These are phyloP conservation scores for Prototheca cutis DNA, from an alignment of 163 green algal genomes.

Conservation along the genomic window DNA sequence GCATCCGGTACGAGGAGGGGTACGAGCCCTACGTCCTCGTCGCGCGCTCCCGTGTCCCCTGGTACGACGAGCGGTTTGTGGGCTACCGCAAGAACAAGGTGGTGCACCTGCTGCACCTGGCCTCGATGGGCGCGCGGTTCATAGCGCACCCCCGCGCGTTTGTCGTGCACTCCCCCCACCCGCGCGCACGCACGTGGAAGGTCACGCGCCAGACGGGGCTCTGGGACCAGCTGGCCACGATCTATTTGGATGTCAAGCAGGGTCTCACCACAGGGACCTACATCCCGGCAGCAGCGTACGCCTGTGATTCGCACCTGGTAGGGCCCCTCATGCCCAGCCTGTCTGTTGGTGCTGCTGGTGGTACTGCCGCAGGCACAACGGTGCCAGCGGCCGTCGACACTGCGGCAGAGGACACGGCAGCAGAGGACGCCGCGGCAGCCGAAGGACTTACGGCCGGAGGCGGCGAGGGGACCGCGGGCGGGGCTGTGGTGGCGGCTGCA, in stretches of 20 bases:
- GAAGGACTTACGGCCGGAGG: no score
- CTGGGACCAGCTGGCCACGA: conserved; percentile 31
- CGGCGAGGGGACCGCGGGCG: no score
- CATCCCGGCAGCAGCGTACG: conserved; percentile 22
- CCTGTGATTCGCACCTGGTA: conserved; percentile 18
- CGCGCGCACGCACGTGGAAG: conserved; percentile 28
- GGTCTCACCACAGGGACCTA: conserved; percentile 21
- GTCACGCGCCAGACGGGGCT: conserved; percentile 34
- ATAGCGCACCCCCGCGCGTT: conserved; percentile 44
- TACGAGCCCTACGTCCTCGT: conserved; percentile 56
- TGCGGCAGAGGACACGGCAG: no score
- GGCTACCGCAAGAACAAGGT: conserved; percentile 56
- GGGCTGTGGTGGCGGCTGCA: no score
- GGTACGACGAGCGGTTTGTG: conserved; percentile 54
- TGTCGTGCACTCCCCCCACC: conserved; percentile 43
- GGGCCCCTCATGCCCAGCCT: conserved; percentile 9
- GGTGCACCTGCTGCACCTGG: conserved; percentile 47
- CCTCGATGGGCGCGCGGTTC: conserved; percentile 28
- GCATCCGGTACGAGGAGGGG: conserved; percentile 33
- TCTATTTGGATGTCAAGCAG: conserved; percentile 25
- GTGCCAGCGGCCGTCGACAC: not conserved
- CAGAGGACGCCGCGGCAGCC: no score
- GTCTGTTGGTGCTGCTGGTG: not conserved
- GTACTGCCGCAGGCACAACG: not conserved
- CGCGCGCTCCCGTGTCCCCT: conserved; percentile 31